phyloP scores from a whole-genome alignment of 768 basidiomycete species.

The Phylloporus sp. region DNA sequence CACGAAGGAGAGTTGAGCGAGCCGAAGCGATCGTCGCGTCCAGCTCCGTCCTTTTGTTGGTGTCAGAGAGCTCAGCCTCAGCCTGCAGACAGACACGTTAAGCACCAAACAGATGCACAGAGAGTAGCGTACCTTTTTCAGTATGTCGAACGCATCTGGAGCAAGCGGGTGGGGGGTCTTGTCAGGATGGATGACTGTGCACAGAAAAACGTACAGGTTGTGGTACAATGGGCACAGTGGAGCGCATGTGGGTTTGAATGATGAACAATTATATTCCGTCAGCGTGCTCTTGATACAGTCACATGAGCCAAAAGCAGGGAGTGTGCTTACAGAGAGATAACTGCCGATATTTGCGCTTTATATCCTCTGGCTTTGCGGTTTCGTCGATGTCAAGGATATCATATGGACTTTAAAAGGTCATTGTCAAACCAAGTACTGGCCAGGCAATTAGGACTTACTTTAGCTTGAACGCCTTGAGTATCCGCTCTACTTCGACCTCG shows the following conservation, averaged over 20 bases:
- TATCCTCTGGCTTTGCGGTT: constrained; percentile 67
- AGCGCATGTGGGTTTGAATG: neutral
- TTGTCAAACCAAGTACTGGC: neutral
- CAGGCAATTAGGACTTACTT: constrained; percentile 58
- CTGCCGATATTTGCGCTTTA: constrained; percentile 87
- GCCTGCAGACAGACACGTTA: constrained; percentile 46
- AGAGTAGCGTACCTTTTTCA: constrained; percentile 71
- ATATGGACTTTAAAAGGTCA: constrained; percentile 64
- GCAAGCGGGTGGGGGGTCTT: constrained; percentile 87
- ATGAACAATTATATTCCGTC: constrained; percentile 13
- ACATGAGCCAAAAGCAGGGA: constrained; percentile 5
- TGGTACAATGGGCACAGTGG: neutral
- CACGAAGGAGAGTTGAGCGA: constrained; percentile 62
- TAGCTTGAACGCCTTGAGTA: constrained; percentile 92
- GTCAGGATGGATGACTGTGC: constrained; percentile 94
- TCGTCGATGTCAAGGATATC: constrained; percentile 84
- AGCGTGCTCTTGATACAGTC: constrained; percentile 17
- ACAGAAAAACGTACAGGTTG: constrained; percentile 41
- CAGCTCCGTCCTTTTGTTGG: constrained; percentile 74
- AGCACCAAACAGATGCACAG: neutral
- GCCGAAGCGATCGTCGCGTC: constrained; percentile 79
- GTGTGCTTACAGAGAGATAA: constrained; percentile 71
- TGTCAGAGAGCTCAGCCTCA: constrained; percentile 76
- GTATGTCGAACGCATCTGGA: constrained; percentile 88
- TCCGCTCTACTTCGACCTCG: constrained; percentile 86